Evolutionary conservation across 179 eudicot genomes (phyloP).

Genomic region (Silene noctiflora): DNA sequence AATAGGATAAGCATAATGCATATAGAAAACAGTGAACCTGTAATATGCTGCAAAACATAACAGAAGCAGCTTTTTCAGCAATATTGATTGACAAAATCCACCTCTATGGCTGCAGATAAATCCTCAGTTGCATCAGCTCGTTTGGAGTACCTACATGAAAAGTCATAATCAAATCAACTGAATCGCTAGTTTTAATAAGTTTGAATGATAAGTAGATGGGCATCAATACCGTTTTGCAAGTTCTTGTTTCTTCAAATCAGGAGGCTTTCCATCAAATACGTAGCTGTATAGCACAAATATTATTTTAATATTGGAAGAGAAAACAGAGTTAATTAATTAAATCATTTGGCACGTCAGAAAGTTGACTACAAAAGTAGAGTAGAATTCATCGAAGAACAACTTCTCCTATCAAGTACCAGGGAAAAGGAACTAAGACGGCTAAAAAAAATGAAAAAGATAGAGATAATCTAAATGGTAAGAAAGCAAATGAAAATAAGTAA

Average conservation of each 20-base stretch:
- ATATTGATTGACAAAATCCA: slow-evolving; percentile 22
- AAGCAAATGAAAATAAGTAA: background rate
- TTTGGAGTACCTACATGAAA: slow-evolving; percentile 58
- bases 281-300: slow-evolving; percentile 41
- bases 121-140: slow-evolving; percentile 90
- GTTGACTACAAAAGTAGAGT: background rate
- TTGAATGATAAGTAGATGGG: slow-evolving; percentile 6
- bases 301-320: slow-evolving; percentile 10
- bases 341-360: background rate
- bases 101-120: slow-evolving; percentile 76
- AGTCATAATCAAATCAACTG: slow-evolving; percentile 18
- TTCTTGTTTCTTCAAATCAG: slow-evolving; percentile 94
- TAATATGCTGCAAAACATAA: slow-evolving; percentile 7
- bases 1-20: slow-evolving; percentile 5
- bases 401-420: background rate
- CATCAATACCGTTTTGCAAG: slow-evolving; percentile 81
- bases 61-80: background rate
- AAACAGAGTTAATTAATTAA: background rate
- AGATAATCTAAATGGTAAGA: background rate
- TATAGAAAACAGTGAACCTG: background rate
- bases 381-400: background rate
- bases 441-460: background rate
- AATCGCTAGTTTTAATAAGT: background rate
- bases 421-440: background rate
- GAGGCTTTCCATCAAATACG: slow-evolving; percentile 94